Conservation (phyloP, 106 monocot species). For the Dactylorhiza incarnata region DNA sequence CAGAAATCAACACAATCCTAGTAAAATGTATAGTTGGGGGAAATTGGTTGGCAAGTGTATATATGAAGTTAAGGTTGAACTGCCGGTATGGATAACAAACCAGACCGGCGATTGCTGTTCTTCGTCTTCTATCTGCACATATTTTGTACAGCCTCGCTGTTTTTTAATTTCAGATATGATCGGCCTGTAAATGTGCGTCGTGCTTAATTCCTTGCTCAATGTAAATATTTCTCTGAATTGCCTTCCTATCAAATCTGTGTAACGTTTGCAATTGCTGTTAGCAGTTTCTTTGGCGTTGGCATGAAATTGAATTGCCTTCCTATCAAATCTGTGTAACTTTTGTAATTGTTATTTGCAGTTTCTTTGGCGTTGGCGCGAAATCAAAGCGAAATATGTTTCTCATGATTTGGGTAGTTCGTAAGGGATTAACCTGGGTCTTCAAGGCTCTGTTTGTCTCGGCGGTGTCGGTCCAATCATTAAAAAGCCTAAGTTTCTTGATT, state of each 20-base stretch:
- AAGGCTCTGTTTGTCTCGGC: no score
- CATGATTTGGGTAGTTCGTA: no score
- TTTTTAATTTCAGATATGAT: neutral
- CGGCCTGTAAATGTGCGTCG: neutral
- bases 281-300: neutral
- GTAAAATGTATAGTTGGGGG: neutral
- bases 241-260: no score
- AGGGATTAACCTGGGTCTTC: no score
- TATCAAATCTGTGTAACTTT: neutral
- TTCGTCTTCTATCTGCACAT: neutral
- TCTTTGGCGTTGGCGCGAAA: neutral
- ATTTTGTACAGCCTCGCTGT: neutral
- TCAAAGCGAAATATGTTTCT: no score
- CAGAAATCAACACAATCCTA: neutral
- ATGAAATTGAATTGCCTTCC: neutral
- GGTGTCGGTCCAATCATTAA: no score
- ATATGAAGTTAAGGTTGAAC: neutral
- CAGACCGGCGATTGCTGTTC: neutral
- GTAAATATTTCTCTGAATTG: no score
- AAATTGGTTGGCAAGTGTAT: conserved; percentile 7
- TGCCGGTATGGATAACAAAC: neutral
- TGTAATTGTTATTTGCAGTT: neutral
- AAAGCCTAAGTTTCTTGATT: no score
- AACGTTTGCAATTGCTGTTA: neutral
- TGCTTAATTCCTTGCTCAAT: neutral